These are phyloP conservation scores for Bigelowiella natans DNA, from an alignment of 78 protist genomes.

Conservation along the genomic window DNA sequence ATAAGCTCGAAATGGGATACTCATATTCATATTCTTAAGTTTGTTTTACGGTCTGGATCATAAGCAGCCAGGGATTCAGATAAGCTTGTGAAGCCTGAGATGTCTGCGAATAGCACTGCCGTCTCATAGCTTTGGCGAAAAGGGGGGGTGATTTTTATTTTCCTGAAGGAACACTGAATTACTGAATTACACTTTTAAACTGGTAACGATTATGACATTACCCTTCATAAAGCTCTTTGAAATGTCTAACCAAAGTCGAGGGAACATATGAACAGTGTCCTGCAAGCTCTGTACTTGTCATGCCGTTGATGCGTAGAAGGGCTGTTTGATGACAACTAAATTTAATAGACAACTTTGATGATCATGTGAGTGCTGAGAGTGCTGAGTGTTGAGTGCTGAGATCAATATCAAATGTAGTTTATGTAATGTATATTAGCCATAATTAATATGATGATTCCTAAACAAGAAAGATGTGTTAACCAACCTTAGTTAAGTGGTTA, in stretches of 20 bases:
- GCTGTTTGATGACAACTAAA: no score
- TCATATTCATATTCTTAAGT: not conserved
- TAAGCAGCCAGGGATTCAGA: not conserved
- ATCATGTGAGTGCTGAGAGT: no score
- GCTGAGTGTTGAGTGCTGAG: no score
- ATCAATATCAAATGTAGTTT: no score
- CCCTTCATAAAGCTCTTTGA: not conserved
- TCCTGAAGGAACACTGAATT: not conserved
- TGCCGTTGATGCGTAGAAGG: no score
- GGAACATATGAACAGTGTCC: not conserved
- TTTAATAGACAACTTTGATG: no score
- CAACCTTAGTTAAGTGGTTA: no score
- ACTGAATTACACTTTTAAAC: not conserved
- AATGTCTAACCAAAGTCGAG: not conserved
- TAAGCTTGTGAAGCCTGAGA: not conserved
- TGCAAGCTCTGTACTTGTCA: no score
- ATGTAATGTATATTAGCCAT: no score
- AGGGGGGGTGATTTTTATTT: not conserved
- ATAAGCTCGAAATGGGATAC: not conserved
- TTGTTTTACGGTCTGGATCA: not conserved
- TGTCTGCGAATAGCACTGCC: not conserved
- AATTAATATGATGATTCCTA: no score
- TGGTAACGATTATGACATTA: no score
- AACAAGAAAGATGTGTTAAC: no score
- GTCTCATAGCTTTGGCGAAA: constrained; percentile 4